Evolutionary conservation across 2,329 filamentous ascomycete genomes (phyloP).

Genomic region (Xylaria sp.): DNA sequence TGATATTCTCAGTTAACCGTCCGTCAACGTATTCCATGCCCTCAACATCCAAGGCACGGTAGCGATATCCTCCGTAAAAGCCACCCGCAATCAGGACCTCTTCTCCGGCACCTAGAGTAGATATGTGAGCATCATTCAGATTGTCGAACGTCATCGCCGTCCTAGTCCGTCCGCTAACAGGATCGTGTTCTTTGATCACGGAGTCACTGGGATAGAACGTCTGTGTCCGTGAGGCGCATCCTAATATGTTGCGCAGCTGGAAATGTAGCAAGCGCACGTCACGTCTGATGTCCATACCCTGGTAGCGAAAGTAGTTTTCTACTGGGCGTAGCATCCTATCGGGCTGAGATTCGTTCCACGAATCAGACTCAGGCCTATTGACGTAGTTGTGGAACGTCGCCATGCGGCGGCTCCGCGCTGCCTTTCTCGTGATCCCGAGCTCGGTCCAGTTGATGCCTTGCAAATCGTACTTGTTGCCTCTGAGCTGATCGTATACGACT

Average conservation of each 20-base stretch:
- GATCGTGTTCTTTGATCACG: constrained; percentile 56
- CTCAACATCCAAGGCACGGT: constrained; percentile 49
- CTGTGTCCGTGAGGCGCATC: constrained; percentile 56
- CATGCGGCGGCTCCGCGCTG: constrained; percentile 52
- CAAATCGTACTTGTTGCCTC: constrained; percentile 59
- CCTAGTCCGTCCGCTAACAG: constrained; percentile 49
- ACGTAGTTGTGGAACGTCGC: constrained; percentile 61
- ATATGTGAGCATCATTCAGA: constrained; percentile 46
- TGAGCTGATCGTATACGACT: constrained; percentile 49
- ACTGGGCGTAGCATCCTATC: constrained; percentile 41
- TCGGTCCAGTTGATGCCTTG: constrained; percentile 62
- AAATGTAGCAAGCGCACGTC: constrained; percentile 65
- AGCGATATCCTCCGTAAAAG: constrained; percentile 59
- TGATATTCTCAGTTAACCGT: constrained; percentile 50
- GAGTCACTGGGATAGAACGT: constrained; percentile 59
- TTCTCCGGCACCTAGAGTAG: constrained; percentile 54
- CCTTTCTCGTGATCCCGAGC: constrained; percentile 52
- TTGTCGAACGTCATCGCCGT: constrained; percentile 48
- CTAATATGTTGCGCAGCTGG: constrained; percentile 65
- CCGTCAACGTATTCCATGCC: constrained; percentile 45
- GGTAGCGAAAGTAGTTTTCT: constrained; percentile 61
- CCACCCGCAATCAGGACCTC: constrained; percentile 63
- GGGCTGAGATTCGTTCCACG: constrained; percentile 38
- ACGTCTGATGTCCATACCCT: constrained; percentile 56
- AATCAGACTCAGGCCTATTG: constrained; percentile 53